Conservation (phyloP, 768 basidiomycete species). For the Xerocomellus dryophilus region DNA sequence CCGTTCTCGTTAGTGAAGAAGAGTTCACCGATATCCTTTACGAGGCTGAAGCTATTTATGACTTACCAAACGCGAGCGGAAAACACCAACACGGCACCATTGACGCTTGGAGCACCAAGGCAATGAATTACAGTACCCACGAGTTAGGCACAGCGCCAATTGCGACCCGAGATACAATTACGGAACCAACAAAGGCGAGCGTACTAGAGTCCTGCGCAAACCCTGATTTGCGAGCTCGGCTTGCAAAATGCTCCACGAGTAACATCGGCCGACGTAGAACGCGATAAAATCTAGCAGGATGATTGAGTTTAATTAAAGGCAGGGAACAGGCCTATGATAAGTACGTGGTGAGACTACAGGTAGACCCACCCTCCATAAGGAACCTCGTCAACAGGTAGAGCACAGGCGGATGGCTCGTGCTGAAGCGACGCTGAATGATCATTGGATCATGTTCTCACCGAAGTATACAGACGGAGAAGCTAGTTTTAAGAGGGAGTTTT, state of each 20-base stretch:
- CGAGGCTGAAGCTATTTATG: constrained; percentile 22
- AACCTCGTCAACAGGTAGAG: background rate
- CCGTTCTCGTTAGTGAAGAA: constrained; percentile 32
- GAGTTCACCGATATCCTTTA: constrained; percentile 21
- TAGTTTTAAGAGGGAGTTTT: background rate
- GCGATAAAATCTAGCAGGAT: constrained; percentile 16
- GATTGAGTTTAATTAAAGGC: background rate
- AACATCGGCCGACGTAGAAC: constrained; percentile 24
- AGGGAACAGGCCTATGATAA: background rate
- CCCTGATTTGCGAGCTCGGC: constrained; percentile 26
- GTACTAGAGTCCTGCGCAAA: constrained; percentile 24
- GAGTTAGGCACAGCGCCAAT: constrained; percentile 29
- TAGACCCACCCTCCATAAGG: constrained; percentile 34
- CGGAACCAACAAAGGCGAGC: constrained; percentile 34
- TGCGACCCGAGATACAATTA: constrained; percentile 29
- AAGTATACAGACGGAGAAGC: background rate
- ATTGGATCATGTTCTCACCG: background rate
- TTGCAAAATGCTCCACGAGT: constrained; percentile 34
- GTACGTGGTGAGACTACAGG: constrained; percentile 28
- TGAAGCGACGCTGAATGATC: background rate
- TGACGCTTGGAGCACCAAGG: constrained; percentile 25
- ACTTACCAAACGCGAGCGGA: constrained; percentile 30
- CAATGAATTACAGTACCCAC: constrained; percentile 24
- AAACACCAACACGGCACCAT: constrained; percentile 25
- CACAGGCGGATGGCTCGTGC: background rate